phyloP scores from a whole-genome alignment of 2,329 filamentous ascomycete species.

The Capronia coronata region DNA sequence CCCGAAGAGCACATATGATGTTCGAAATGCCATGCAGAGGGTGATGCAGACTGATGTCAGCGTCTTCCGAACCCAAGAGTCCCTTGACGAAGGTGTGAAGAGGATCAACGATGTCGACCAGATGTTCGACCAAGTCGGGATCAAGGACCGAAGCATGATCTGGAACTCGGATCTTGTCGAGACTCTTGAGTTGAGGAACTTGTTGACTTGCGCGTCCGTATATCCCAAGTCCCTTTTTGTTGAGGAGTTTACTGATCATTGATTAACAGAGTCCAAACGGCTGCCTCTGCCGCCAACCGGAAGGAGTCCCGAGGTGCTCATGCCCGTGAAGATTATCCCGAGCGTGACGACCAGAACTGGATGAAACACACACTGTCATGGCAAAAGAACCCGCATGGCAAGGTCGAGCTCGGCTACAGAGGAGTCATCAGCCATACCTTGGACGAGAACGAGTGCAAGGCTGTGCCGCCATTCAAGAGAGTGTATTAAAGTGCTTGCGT shows the following conservation, averaged over 20 bases:
- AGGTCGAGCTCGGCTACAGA: slow-evolving; percentile 81
- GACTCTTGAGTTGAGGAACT: slow-evolving; percentile 88
- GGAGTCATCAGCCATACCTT: slow-evolving; percentile 74
- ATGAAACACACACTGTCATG: slow-evolving; percentile 98
- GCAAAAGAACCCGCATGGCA: slow-evolving; percentile 86
- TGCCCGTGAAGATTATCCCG: slow-evolving; percentile 91
- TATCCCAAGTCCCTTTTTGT: not conserved
- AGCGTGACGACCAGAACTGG: slow-evolving; percentile 92
- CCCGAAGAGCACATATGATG: slow-evolving; percentile 71
- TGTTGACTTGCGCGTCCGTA: slow-evolving; percentile 91
- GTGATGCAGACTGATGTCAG: slow-evolving; percentile 89
- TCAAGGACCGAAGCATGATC: slow-evolving; percentile 93
- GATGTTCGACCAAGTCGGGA: slow-evolving; percentile 68
- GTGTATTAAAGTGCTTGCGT: slow-evolving; percentile 39
- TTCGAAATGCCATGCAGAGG: slow-evolving; percentile 84
- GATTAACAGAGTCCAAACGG: slow-evolving; percentile 59
- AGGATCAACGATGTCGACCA: slow-evolving; percentile 74
- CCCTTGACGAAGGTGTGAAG: slow-evolving; percentile 74
- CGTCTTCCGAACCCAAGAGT: slow-evolving; percentile 81
- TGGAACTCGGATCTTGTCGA: slow-evolving; percentile 94
- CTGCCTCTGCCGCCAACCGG: slow-evolving; percentile 79
- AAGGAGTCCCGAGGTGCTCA: slow-evolving; percentile 97
- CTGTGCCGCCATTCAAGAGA: slow-evolving; percentile 89
- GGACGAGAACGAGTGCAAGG: slow-evolving; percentile 92
- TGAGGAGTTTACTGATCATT: slow-evolving; percentile 3